These are phyloP conservation scores for Alternaria infectoria DNA, from an alignment of 2,329 filamentous ascomycete species.

Conservation along the genomic window DNA sequence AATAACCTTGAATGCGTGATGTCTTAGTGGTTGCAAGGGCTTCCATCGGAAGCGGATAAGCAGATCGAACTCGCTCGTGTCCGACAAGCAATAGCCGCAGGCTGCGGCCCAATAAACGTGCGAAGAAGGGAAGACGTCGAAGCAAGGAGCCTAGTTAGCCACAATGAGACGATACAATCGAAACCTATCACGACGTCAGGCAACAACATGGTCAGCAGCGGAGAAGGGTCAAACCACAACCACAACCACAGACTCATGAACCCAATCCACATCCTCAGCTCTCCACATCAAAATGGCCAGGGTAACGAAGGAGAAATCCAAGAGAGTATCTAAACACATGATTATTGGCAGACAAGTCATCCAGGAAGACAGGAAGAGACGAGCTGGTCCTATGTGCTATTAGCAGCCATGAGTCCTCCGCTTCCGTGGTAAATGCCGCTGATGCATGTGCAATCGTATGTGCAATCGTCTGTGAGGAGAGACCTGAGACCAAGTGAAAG, in stretches of 20 bases:
- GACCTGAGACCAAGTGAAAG: slow-evolving; percentile 24
- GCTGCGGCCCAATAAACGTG: no score
- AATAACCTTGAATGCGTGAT: no score
- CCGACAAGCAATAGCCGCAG: no score
- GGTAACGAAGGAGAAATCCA: slow-evolving; percentile 3
- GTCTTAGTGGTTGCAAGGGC: no score
- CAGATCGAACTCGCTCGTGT: no score
- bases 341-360: slow-evolving; percentile 20
- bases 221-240: slow-evolving; percentile 19
- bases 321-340: slow-evolving; percentile 18
- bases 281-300: slow-evolving; percentile 11
- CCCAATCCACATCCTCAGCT: neutral
- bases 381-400: slow-evolving; percentile 31
- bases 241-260: neutral
- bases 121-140: no score
- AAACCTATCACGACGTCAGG: slow-evolving; percentile 24
- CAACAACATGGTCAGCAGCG: neutral
- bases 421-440: slow-evolving; percentile 6
- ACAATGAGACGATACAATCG: neutral
- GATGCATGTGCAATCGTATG: slow-evolving; percentile 1
- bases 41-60: no score
- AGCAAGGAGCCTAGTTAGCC: neutral
- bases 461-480: slow-evolving; percentile 6
- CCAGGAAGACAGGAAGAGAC: slow-evolving; percentile 17
- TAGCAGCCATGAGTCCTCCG: slow-evolving; percentile 27